A percentile compares a stretch with the other conserved stretches of the same genome.
Evolutionary conservation across 192 early-diverging fungal genomes (phyloP).

Genomic region (Linnemannia zychae): DNA sequence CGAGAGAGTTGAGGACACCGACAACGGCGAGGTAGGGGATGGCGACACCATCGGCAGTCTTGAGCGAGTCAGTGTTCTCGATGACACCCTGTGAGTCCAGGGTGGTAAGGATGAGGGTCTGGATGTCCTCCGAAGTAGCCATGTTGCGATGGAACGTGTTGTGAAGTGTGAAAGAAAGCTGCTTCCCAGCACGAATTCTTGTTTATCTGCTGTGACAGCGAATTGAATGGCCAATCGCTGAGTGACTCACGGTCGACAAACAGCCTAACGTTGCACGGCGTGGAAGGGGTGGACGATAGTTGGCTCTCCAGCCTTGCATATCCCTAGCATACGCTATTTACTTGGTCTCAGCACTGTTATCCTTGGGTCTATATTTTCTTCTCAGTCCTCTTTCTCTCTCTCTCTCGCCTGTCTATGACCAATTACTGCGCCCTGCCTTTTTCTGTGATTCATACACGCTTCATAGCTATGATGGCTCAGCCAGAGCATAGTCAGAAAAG

Average conservation of each 20-base stretch:
- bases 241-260: conserved; percentile 7
- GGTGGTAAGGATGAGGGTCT: conserved; percentile 69
- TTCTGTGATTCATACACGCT: background rate
- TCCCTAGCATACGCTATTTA: background rate
- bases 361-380: background rate
- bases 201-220: conserved; percentile 1
- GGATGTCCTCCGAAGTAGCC: conserved; percentile 62
- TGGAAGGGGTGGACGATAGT: background rate
- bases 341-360: background rate
- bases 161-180: background rate
- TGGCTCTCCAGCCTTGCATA: background rate
- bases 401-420: background rate
- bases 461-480: background rate
- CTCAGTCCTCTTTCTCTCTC: background rate
- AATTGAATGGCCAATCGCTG: background rate
- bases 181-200: background rate
- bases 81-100: conserved; percentile 82
- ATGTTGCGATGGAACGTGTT: conserved; percentile 29
- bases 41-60: conserved; percentile 64
- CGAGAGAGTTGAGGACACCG: conserved; percentile 88
- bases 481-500: too few species aligned
- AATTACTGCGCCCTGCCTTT: background rate
- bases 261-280: background rate
- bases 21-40: conserved; percentile 79
- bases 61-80: conserved; percentile 75